phyloP scores from a whole-genome alignment of 257 asterid species.

The Scutellaria barbata region DNA sequence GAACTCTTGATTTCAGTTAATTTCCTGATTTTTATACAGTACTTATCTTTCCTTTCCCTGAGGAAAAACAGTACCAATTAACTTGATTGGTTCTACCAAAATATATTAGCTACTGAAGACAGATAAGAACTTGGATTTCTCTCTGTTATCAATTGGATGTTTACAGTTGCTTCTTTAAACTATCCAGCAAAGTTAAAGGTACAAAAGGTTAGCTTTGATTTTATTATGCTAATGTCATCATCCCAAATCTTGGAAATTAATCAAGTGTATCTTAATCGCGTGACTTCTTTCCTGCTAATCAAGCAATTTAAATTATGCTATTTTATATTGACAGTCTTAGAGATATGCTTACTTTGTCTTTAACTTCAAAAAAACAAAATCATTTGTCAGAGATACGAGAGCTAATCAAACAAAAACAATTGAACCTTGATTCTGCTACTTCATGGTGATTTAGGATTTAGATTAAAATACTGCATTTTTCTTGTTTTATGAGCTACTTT shows the following conservation, averaged over 20 bases:
- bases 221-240: conserved; percentile 4
- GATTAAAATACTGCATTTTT: background rate
- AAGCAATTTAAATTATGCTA: conserved; percentile 6
- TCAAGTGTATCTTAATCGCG: background rate
- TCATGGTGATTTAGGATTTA: background rate
- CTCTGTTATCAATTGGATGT: conserved; percentile 15
- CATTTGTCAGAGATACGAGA: background rate
- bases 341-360: conserved; percentile 4
- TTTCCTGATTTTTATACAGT: background rate
- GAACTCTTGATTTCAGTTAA: conserved; percentile 13
- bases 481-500: conserved; percentile 12
- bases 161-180: conserved; percentile 2
- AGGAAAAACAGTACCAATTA: no score
- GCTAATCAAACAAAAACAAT: conserved; percentile 12
- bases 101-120: no score
- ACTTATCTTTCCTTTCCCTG: background rate
- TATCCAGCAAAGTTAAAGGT: conserved; percentile 10
- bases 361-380: background rate
- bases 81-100: background rate
- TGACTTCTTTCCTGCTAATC: conserved; percentile 17
- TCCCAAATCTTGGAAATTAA: background rate
- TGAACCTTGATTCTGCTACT: background rate
- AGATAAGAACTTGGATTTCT: background rate
- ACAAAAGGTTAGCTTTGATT: background rate
- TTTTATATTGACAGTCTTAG: conserved; percentile 9